Percentiles rank a stretch among this genome's conserved stretches.
Conservation (phyloP, 2,329 filamentous ascomycete genomes). For the Monosporascus ibericus region DNA sequence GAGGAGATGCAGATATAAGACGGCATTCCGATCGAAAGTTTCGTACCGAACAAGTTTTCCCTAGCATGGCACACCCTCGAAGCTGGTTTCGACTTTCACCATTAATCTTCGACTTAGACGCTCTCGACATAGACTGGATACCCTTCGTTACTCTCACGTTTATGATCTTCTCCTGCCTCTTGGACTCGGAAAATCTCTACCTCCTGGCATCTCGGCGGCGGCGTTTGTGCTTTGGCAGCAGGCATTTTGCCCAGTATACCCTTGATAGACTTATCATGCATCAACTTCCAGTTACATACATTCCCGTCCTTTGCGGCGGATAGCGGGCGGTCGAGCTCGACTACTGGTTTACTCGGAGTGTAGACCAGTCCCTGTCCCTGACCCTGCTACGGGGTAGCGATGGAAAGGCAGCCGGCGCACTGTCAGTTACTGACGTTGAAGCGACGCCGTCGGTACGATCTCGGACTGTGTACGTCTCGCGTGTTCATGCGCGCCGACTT, state of each 20-base stretch:
- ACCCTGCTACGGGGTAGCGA: no score
- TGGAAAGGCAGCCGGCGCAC: no score
- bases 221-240: slow-evolving; percentile 22
- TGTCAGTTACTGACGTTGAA: no score
- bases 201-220: slow-evolving; percentile 19
- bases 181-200: slow-evolving; percentile 23
- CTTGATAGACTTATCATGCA: slow-evolving; percentile 14
- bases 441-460: no score
- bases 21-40: background rate
- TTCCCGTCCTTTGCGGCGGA: no score
- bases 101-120: slow-evolving; percentile 21
- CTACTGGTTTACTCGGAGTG: no score
- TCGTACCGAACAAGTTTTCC: background rate
- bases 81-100: slow-evolving; percentile 4
- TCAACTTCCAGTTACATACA: background rate
- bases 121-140: slow-evolving; percentile 27
- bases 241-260: slow-evolving; percentile 19
- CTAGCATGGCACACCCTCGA: background rate
- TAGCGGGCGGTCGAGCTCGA: no score
- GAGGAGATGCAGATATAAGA: slow-evolving; percentile 40
- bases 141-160: slow-evolving; percentile 14
- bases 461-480: no score
- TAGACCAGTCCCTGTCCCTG: no score
- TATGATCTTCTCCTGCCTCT: slow-evolving; percentile 13
- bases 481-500: background rate